Conservation (phyloP, 1,284 basidiomycete genomes). For the Tremellales sp. region DNA sequence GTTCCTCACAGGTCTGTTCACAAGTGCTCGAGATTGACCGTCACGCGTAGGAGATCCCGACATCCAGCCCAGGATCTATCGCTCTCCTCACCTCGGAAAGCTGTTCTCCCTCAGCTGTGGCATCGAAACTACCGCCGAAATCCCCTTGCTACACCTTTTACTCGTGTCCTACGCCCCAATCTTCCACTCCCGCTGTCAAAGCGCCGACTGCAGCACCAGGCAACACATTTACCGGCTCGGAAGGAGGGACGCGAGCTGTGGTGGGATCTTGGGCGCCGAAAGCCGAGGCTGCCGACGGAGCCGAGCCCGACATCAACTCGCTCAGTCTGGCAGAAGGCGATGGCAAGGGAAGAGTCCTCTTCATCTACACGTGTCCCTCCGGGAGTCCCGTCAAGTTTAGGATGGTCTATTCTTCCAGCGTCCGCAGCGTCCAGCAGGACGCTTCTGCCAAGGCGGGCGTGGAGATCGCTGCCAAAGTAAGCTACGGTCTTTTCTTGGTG, state of each 20-base stretch:
- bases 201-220: conserved; percentile 17
- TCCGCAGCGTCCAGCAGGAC: conserved; percentile 56
- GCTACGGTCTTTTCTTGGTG: conserved; percentile 2
- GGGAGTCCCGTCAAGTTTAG: conserved; percentile 72
- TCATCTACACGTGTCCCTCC: conserved; percentile 83
- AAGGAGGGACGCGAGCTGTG: conserved; percentile 35
- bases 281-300: conserved; percentile 6
- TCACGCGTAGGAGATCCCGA: conserved; percentile 32
- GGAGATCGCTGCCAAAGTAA: conserved; percentile 47
- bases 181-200: conserved; percentile 16
- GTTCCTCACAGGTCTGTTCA: conserved; percentile 20
- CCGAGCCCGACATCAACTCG: background rate
- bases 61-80: conserved; percentile 25
- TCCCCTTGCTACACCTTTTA: conserved; percentile 62
- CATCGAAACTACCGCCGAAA: conserved; percentile 41
- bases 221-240: conserved; percentile 41
- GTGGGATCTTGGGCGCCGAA: conserved; percentile 11
- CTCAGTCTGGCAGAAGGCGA: conserved; percentile 4
- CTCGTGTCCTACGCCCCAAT: conserved; percentile 57
- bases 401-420: conserved; percentile 79
- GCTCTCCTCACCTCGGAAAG: conserved; percentile 37
- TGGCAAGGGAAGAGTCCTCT: conserved; percentile 54
- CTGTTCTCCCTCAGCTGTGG: conserved; percentile 49
- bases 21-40: background rate
- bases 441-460: conserved; percentile 55